Percentiles rank a stretch among this genome's conserved stretches.
These are phyloP conservation scores for Edaphochlamys debaryana DNA, from an alignment of 139 green algal species.

Conservation along the genomic window DNA sequence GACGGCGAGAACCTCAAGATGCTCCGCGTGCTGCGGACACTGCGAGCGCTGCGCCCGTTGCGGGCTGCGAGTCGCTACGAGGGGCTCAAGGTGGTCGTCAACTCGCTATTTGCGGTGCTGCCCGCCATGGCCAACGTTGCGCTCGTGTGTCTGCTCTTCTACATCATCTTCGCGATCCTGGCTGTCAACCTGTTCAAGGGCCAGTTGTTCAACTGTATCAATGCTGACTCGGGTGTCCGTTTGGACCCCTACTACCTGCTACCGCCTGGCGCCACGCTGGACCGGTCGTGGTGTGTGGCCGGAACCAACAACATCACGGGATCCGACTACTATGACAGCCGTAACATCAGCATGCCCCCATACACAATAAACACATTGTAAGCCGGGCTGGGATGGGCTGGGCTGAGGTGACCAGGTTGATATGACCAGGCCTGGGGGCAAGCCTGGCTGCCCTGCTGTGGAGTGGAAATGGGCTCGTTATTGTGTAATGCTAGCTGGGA, in stretches of 20 bases:
- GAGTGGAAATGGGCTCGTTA: too few relatives aligned
- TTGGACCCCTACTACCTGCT: slow-evolving; percentile 60
- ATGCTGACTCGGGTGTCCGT: slow-evolving; percentile 26
- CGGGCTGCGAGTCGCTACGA: slow-evolving; percentile 58
- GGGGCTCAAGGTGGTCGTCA: slow-evolving; percentile 74
- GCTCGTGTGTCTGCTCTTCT: slow-evolving; percentile 77
- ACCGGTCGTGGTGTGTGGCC: slow-evolving; percentile 44
- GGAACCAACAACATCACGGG: slow-evolving; percentile 35
- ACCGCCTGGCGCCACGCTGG: slow-evolving; percentile 50
- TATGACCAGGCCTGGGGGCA: too few relatives aligned
- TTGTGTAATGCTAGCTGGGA: too few relatives aligned
- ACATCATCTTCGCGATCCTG: slow-evolving; percentile 74
- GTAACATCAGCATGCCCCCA: slow-evolving; percentile 46
- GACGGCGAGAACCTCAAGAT: slow-evolving; percentile 8
- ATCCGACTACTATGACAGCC: slow-evolving; percentile 45
- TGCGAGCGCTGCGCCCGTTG: slow-evolving; percentile 67
- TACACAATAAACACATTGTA: slow-evolving; percentile 50
- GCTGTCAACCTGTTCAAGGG: slow-evolving; percentile 70
- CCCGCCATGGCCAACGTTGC: slow-evolving; percentile 70
- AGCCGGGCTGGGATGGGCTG: background rate
- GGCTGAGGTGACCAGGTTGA: too few relatives aligned
- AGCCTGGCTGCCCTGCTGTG: too few relatives aligned
- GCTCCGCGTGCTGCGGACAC: slow-evolving; percentile 54
- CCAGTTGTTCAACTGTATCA: slow-evolving; percentile 29
- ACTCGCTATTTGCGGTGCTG: slow-evolving; percentile 67